phyloP scores from a whole-genome alignment of 495 filamentous ascomycete species.

The Trichoderma parareesei region DNA sequence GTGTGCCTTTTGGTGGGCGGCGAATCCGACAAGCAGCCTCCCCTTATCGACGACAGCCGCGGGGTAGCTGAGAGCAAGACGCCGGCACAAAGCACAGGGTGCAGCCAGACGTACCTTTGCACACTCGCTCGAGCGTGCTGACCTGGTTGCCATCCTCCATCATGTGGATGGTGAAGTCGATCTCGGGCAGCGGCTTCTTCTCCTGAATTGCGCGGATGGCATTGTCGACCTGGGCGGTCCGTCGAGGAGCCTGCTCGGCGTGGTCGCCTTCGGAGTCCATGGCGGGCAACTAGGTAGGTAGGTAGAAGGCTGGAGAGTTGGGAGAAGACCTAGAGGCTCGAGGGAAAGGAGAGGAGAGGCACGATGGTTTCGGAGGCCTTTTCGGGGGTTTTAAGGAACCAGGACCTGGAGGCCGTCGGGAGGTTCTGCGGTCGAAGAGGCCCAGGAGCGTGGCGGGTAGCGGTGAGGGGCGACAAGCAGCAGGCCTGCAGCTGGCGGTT shows the following conservation, averaged over 20 bases:
- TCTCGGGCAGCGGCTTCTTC: constrained; percentile 92
- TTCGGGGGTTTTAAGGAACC: not conserved
- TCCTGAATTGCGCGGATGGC: constrained; percentile 74
- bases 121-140: constrained; percentile 88
- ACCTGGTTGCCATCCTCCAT: constrained; percentile 97
- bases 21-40: not conserved
- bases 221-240: constrained; percentile 51
- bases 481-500: constrained; percentile 3
- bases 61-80: constrained; percentile 12
- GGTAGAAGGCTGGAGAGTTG: not conserved
- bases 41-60: not conserved
- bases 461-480: constrained; percentile 2
- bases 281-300: constrained; percentile 10
- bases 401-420: not conserved
- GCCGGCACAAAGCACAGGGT: constrained; percentile 10
- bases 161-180: constrained; percentile 94
- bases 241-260: constrained; percentile 22
- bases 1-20: not conserved
- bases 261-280: constrained; percentile 33
- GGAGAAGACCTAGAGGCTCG: not conserved
- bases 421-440: not conserved
- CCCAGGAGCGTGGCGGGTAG: constrained; percentile 4
- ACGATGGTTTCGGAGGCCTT: not conserved
- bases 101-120: constrained; percentile 66
- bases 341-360: not conserved